Evolutionary conservation across 345 rosid species (phyloP).

Genomic region (Pistacia atlantica): DNA sequence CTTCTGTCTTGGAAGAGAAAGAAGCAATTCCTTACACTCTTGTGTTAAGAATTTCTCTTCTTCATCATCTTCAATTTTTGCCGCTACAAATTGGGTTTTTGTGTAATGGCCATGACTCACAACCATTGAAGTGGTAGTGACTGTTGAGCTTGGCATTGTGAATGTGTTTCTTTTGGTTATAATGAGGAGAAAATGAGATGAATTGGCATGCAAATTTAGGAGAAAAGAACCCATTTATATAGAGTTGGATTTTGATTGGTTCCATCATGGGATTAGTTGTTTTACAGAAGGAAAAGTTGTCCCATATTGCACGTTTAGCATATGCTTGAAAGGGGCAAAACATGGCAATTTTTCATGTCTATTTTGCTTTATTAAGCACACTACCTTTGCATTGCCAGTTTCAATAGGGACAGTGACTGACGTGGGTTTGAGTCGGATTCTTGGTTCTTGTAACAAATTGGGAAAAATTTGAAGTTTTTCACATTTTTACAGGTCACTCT

Average conservation of each 20-base stretch:
- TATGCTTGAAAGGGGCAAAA: no score
- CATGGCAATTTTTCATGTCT: no score
- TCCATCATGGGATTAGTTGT: no score
- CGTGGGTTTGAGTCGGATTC: no score
- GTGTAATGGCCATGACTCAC: not conserved
- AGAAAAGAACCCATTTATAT: not conserved
- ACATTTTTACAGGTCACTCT: no score
- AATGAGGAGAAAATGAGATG: not conserved
- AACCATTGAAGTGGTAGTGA: not conserved
- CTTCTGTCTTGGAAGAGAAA: conserved; percentile 56
- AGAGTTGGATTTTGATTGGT: not conserved
- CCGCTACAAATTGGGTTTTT: not conserved
- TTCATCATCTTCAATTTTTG: not conserved
- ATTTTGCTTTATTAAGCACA: no score
- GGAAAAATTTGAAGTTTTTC: no score
- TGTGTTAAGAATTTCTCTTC: conserved; percentile 33
- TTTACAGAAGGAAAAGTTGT: no score
- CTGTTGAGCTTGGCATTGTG: conserved; percentile 14
- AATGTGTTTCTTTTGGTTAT: not conserved
- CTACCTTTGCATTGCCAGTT: no score
- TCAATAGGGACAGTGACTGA: no score
- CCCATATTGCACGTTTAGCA: no score
- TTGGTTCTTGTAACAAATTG: no score
- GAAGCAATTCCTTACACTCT: conserved; percentile 56
- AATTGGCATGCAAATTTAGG: not conserved